Percentiles rank a stretch among this genome's conserved stretches.
These are phyloP conservation scores for Apiotrichum brassicae DNA, from an alignment of 1,284 basidiomycete genomes.

Conservation along the genomic window DNA sequence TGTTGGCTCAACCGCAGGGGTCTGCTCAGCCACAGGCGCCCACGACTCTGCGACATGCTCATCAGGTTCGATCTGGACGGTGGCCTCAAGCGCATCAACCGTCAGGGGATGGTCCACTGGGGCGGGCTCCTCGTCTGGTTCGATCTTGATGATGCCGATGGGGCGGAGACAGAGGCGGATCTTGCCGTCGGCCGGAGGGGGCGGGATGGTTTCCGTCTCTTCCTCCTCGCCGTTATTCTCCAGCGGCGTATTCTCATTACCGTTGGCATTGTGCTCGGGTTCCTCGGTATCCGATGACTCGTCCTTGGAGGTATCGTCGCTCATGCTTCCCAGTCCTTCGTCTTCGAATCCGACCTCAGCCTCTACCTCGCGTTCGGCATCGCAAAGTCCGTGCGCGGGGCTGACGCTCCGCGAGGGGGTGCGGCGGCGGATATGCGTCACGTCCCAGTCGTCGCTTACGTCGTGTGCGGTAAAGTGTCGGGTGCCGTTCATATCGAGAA, in stretches of 20 bases:
- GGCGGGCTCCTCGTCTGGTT: slow-evolving; percentile 26
- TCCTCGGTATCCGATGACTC: slow-evolving; percentile 32
- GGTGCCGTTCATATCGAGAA: background rate
- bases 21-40: too few relatives aligned
- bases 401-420: background rate
- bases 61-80: background rate
- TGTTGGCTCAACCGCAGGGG: too few relatives aligned
- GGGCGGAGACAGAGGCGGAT: slow-evolving; percentile 28
- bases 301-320: background rate
- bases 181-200: slow-evolving; percentile 8
- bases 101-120: too few relatives aligned
- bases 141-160: slow-evolving; percentile 29
- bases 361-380: background rate
- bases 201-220: slow-evolving; percentile 13
- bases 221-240: slow-evolving; percentile 20
- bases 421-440: slow-evolving; percentile 7
- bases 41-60: too few relatives aligned
- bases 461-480: slow-evolving; percentile 2
- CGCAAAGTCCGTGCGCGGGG: background rate
- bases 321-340: too few relatives aligned
- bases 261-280: slow-evolving; percentile 12
- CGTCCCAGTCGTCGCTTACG: slow-evolving; percentile 13
- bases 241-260: too few relatives aligned
- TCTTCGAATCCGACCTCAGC: too few relatives aligned
- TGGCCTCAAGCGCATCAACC: background rate